These are phyloP conservation scores for Erodium trifolium DNA, from an alignment of 441 rosid genomes.

Conservation along the genomic window DNA sequence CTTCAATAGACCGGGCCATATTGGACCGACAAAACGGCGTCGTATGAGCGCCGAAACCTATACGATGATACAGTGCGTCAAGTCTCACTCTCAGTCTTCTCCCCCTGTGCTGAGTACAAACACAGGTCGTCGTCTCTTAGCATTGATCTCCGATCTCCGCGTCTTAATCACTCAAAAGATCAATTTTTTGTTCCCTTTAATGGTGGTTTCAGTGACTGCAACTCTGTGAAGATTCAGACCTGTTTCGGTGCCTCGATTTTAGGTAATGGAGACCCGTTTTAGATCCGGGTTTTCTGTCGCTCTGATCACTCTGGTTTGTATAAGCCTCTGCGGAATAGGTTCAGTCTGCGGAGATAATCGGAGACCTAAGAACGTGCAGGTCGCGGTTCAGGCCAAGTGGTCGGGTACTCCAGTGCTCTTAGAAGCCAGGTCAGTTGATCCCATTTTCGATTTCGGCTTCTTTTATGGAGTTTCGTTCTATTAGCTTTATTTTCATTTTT, in stretches of 20 bases:
- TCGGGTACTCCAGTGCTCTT: slow-evolving; percentile 91
- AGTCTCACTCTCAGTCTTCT: slow-evolving; percentile 4
- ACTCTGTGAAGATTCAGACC: neutral
- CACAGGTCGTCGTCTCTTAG: slow-evolving; percentile 8
- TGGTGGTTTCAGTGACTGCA: slow-evolving; percentile 27
- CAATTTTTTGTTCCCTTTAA: slow-evolving; percentile 9
- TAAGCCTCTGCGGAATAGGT: slow-evolving; percentile 28
- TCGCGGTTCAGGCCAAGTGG: slow-evolving; percentile 86
- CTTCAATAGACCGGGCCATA: neutral
- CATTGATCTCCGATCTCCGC: slow-evolving; percentile 8
- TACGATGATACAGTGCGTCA: neutral
- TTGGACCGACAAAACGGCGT: neutral
- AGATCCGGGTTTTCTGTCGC: slow-evolving; percentile 50
- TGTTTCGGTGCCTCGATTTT: neutral
- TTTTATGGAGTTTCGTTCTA: neutral
- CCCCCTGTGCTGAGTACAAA: neutral
- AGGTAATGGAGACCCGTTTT: slow-evolving; percentile 41
- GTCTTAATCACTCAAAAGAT: neutral
- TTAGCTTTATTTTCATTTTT: neutral
- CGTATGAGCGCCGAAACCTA: neutral
- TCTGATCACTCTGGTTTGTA: slow-evolving; percentile 30
- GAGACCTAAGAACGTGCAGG: slow-evolving; percentile 87
- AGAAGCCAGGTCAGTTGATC: slow-evolving; percentile 72
- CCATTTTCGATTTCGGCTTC: neutral
- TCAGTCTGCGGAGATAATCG: slow-evolving; percentile 54